These are phyloP conservation scores for Yamadazyma tumulicola DNA, from an alignment of 805 yeast genomes.

Conservation along the genomic window DNA sequence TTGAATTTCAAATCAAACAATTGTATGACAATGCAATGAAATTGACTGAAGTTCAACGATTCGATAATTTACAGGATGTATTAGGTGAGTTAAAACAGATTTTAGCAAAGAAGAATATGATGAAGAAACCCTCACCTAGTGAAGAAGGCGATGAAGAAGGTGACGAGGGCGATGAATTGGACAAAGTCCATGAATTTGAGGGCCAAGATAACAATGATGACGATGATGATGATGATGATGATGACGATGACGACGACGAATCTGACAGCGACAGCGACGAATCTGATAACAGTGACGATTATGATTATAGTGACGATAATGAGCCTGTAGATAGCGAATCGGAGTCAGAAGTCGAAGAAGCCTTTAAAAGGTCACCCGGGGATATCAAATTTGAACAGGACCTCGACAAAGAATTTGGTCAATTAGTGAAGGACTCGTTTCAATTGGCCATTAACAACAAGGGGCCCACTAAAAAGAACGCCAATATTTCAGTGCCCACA, in stretches of 20 bases:
- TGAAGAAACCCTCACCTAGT: slow-evolving; percentile 15
- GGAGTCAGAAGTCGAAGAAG: slow-evolving; percentile 18
- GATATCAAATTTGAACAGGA: slow-evolving; percentile 46
- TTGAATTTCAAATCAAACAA: slow-evolving; percentile 49
- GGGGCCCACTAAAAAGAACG: neutral
- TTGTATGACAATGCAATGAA: slow-evolving; percentile 28
- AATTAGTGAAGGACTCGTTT: slow-evolving; percentile 50
- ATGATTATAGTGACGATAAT: slow-evolving; percentile 9
- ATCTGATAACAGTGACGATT: slow-evolving; percentile 18
- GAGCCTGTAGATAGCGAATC: slow-evolving; percentile 11
- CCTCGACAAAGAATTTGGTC: slow-evolving; percentile 55
- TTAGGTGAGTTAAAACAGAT: slow-evolving; percentile 30
- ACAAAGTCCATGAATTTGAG: slow-evolving; percentile 15
- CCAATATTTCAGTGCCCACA: slow-evolving; percentile 2
- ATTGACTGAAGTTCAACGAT: slow-evolving; percentile 22
- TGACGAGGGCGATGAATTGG: slow-evolving; percentile 14
- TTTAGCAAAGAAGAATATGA: slow-evolving; percentile 14
- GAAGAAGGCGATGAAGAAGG: slow-evolving; percentile 14
- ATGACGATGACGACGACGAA: slow-evolving; percentile 15
- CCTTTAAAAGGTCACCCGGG: slow-evolving; percentile 18
- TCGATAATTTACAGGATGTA: slow-evolving; percentile 41
- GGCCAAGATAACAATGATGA: slow-evolving; percentile 12
- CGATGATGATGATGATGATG: slow-evolving; percentile 14
- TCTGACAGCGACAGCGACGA: slow-evolving; percentile 20
- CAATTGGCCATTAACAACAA: slow-evolving; percentile 14